Conservation (phyloP, 495 filamentous ascomycete genomes). For the Astrothelium subdiscretum region DNA sequence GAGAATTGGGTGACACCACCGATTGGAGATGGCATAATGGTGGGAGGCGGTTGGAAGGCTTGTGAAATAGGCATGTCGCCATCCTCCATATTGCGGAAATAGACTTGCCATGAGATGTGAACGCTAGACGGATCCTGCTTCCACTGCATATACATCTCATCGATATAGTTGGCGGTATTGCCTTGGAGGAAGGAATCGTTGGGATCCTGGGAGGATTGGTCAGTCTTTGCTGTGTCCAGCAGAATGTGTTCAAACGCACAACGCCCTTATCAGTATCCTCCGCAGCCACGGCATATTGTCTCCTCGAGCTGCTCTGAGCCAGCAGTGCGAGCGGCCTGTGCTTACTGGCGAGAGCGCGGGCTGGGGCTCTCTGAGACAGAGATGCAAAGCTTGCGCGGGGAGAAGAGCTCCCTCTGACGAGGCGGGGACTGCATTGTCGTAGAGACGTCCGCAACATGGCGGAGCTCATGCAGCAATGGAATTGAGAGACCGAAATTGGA, state of each 20-base stretch:
- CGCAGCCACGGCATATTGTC: conserved; percentile 45
- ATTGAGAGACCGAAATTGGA: background rate
- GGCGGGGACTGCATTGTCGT: conserved; percentile 23
- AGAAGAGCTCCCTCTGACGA: conserved; percentile 19
- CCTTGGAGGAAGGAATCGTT: conserved; percentile 92
- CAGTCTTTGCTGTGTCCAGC: background rate
- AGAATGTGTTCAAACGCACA: conserved; percentile 22
- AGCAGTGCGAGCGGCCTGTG: conserved; percentile 42
- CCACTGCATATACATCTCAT: conserved; percentile 99
- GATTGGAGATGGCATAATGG: conserved; percentile 65
- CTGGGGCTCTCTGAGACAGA: conserved; percentile 13
- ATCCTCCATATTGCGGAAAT: conserved; percentile 98
- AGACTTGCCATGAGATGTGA: conserved; percentile 97
- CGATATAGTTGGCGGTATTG: conserved; percentile 94
- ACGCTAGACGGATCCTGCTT: conserved; percentile 87
- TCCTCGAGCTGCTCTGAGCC: conserved; percentile 31
- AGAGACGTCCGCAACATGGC: conserved; percentile 29
- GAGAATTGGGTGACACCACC: conserved; percentile 63
- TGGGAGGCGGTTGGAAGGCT: conserved; percentile 92
- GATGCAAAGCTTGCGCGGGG: conserved; percentile 19
- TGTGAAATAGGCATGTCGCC: conserved; percentile 95
- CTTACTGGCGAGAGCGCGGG: conserved; percentile 30
- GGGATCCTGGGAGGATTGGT: conserved; percentile 46
- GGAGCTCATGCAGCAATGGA: conserved; percentile 6
- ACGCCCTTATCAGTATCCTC: conserved; percentile 44